Percentiles rank a stretch among this genome's conserved stretches.
These are phyloP conservation scores for Eragrostis nindensis DNA, from an alignment of 176 grass and related monocot genomes.

Conservation along the genomic window DNA sequence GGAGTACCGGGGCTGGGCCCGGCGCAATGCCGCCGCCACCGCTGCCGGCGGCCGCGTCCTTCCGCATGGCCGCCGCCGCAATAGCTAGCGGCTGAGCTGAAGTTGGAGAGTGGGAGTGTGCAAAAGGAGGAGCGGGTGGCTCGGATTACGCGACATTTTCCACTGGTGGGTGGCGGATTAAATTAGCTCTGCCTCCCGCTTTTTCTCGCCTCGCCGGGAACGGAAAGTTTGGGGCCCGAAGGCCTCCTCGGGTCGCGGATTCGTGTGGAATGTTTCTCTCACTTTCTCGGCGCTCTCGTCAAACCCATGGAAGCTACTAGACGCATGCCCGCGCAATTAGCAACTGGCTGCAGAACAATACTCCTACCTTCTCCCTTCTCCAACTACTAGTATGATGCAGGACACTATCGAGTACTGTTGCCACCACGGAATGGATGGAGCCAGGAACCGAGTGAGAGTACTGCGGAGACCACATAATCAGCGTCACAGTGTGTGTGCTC, in stretches of 20 bases:
- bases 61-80: constrained; percentile 32
- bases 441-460: too few relatives aligned
- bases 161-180: constrained; percentile 26
- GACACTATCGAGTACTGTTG: not conserved
- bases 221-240: too few relatives aligned
- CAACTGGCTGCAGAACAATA: not conserved
- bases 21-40: constrained; percentile 41
- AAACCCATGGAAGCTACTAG: not conserved
- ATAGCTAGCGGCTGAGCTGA: not conserved
- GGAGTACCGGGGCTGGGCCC: constrained; percentile 1
- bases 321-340: too few relatives aligned
- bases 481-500: not conserved
- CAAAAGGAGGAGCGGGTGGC: not conserved
- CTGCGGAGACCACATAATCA: not conserved
- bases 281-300: not conserved
- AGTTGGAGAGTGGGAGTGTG: not conserved
- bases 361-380: not conserved
- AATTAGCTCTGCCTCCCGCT: not conserved
- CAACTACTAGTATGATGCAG: not conserved
- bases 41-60: constrained; percentile 28
- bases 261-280: constrained; percentile 16
- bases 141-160: constrained; percentile 27
- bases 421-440: too few relatives aligned
- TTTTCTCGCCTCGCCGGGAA: not conserved
- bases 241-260: not conserved